A percentile compares a stretch with the other conserved stretches of the same genome.
phyloP scores from a whole-genome alignment of 768 basidiomycete genomes.

The Amanita exitialis region DNA sequence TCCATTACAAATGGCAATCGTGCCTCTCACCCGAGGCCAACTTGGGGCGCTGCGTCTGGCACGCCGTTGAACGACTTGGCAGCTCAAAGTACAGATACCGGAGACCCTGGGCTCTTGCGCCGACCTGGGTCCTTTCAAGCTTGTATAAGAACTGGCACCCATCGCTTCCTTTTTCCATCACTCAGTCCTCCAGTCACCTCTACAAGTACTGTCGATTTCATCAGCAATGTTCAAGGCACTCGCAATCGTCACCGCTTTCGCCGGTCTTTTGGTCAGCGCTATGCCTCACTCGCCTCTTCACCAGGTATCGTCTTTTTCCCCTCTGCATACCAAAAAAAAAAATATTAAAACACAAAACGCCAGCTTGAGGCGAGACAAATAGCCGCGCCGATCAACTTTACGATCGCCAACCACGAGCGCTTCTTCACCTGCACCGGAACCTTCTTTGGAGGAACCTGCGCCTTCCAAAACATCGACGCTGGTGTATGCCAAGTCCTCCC shows the following conservation, averaged over 20 bases:
- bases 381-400: not conserved
- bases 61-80: not conserved
- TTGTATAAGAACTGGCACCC: not conserved
- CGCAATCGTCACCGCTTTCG: not conserved
- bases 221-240: constrained; percentile 1
- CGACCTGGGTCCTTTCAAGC: not conserved
- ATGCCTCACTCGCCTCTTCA: not conserved
- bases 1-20: not conserved
- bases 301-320: not conserved
- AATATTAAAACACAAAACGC: too few species aligned
- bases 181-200: not conserved
- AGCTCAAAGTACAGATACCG: not conserved
- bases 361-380: constrained; percentile 1
- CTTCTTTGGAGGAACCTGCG: not conserved
- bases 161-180: not conserved
- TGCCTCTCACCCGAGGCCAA: not conserved
- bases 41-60: too few species aligned
- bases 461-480: not conserved
- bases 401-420: not conserved
- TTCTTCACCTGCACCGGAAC: constrained; percentile 1
- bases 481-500: not conserved
- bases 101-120: not conserved
- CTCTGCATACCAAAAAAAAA: too few species aligned
- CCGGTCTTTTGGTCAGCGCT: constrained; percentile 2
- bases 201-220: not conserved